Base-by-base conservation (phyloP, 228 moss, liverwort and hornwort species). In the Sphagnum fallax region DNA sequence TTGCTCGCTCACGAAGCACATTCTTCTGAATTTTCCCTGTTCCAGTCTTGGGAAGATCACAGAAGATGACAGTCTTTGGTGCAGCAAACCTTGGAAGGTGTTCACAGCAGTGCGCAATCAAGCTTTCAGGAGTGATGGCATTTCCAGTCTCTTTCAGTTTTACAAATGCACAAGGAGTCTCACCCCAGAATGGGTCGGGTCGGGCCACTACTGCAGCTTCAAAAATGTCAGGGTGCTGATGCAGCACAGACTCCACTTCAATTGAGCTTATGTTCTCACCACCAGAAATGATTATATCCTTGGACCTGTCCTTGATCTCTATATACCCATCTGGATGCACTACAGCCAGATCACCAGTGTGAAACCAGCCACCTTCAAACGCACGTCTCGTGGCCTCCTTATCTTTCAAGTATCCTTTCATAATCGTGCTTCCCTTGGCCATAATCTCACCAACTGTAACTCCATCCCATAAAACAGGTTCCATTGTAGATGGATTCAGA, bases 261-360 rank as follows among this genome's bases (percentile, higher is more conserved):
- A 94, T 82, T 10, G 91, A 91, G 74, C 91, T 88, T 52, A 94
- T 94, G 58, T 91, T 94, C 60, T 94, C 91, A 9, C 94, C 91
- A 10, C 91, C 91, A 0, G 94, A 94, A n/a, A 94, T 90, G 32
- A 94, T 94, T 6, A 94, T 82, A 52, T 94, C 91, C 58, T 91
- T 94, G 1, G 87, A 88, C 4, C 94, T 74, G 66, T 91, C 90
- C 81, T 88, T 90, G 70, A 91, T 72, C 66, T 88, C 81, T 32
- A 91, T 70, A 65, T 91, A 94, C 6, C 91, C 88, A 52, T 94
- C 91, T 6, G 78, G 72, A 69, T 91, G 88, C 52, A 89, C 72
- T 0, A 91, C 91, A 10, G 70, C 94, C 15, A 91, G 62, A 73
- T 94, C 93, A 14, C 91, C 93, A 4, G 91, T 86, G 65, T 89